Evolutionary conservation across 495 filamentous ascomycete species (phyloP).

Genomic region (Choiromyces venosus): DNA sequence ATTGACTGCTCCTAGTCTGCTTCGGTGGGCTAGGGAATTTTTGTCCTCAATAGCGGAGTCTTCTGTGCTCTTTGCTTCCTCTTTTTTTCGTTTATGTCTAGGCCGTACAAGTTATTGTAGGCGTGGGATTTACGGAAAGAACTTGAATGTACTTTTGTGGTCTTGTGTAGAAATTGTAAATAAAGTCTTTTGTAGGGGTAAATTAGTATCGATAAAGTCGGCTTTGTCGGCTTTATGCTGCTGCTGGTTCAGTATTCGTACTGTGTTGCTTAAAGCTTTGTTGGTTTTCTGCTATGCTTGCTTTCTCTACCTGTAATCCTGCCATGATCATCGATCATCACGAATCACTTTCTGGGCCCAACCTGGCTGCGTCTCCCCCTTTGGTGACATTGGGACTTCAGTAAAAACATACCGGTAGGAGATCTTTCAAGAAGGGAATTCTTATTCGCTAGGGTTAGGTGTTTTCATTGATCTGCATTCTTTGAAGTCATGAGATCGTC

Average conservation of each 20-base stretch:
- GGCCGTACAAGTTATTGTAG: slow-evolving; percentile 9
- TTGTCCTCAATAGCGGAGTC: slow-evolving; percentile 32
- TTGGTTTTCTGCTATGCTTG: not conserved
- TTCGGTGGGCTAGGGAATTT: slow-evolving; percentile 48
- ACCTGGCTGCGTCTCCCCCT: not conserved
- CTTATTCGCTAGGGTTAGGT: not conserved
- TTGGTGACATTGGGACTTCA: not conserved
- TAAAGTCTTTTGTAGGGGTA: not conserved
- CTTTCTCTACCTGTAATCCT: not conserved
- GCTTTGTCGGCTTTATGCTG: not conserved
- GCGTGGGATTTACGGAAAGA: slow-evolving; percentile 23
- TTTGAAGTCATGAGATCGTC: not conserved
- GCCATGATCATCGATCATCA: not conserved
- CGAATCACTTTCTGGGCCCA: not conserved
- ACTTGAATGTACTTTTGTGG: too few species aligned
- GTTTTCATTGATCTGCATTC: not conserved
- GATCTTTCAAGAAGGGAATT: not conserved
- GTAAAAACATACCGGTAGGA: not conserved
- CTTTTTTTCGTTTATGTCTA: slow-evolving; percentile 21
- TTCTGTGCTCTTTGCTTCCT: slow-evolving; percentile 8
- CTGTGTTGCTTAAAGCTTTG: not conserved
- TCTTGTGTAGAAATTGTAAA: not conserved
- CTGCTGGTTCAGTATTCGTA: not conserved
- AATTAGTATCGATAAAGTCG: not conserved
- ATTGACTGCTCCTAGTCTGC: slow-evolving; percentile 46